These are phyloP conservation scores for Penstemon davidsonii DNA, from an alignment of 257 asterid genomes.

Conservation along the genomic window DNA sequence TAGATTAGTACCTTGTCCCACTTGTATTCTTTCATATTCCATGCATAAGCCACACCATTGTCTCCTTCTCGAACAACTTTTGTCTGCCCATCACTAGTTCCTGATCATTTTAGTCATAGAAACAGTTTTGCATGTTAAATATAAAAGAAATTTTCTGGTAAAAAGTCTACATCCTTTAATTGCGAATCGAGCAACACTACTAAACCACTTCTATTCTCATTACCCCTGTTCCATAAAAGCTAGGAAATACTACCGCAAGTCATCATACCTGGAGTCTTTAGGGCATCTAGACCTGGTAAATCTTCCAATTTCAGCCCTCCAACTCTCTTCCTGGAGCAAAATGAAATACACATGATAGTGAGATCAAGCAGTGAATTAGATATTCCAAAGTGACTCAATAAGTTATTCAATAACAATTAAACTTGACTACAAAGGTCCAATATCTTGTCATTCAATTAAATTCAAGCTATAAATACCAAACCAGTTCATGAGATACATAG, in stretches of 20 bases:
- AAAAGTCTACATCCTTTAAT: constrained; percentile 3
- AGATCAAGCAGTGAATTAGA: constrained; percentile 5
- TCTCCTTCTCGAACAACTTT: constrained; percentile 95
- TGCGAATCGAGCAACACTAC: background rate
- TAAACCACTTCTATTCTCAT: too few relatives aligned
- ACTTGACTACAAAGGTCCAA: background rate
- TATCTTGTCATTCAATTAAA: background rate
- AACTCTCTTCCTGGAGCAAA: constrained; percentile 75
- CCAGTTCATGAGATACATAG: background rate
- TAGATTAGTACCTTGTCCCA: constrained; percentile 82
- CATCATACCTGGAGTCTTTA: constrained; percentile 79
- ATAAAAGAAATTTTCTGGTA: constrained; percentile 18
- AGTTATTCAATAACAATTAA: background rate
- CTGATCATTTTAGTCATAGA: constrained; percentile 44
- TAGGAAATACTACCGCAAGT: constrained; percentile 11
- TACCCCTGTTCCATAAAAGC: constrained; percentile 8
- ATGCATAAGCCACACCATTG: constrained; percentile 94
- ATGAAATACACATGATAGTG: constrained; percentile 16
- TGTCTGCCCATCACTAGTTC: constrained; percentile 94
- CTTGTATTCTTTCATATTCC: constrained; percentile 78
- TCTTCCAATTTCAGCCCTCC: constrained; percentile 95
- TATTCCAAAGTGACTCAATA: constrained; percentile 18
- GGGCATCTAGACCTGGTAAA: constrained; percentile 84
- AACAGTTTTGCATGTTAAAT: constrained; percentile 27
- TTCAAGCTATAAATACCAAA: constrained; percentile 17